Evolutionary conservation across 345 rosid species (phyloP), one percentile per base, ranked within the genome.

Genomic region (Corchorus olitorius): DNA sequence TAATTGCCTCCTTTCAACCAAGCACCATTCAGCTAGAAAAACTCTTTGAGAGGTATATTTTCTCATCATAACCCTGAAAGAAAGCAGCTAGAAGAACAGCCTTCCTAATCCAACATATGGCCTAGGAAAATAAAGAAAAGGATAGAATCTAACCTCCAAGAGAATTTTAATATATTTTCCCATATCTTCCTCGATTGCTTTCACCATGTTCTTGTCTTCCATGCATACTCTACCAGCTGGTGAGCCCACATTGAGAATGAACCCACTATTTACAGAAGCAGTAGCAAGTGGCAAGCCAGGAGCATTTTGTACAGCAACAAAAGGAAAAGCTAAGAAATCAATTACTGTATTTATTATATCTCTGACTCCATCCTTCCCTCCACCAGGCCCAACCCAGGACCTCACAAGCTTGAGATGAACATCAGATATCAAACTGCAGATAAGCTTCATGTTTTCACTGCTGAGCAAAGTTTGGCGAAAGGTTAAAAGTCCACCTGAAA

Each of bases 181-280:
- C 97, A 96, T 88, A 78, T 90, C 97, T 78, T 93, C 97, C 85
- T 91, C 90, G 53, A 93, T 91, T 71, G 94, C 89, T 82, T 88
- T 96, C 65, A 82, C 81, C 87, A 87, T 84, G 69, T 87, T 89
- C 81, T 83, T 91, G 84, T 93, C 99, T 89, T 89, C 98, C 81
- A 89, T 74, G 86, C 88, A 89, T 58, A 90, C 86, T 84, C 84
- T 86, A 62, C 90, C 91, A 73, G 94, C 98, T 68, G 92, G 89
- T 65, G 97, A 87, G 34, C 92, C 97, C 87, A 83, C 80, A 86
- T 92, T 96, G 80, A 96, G 99, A 81, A 96, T 88, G 78, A 87
- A 89, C 71, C 99, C 99, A 78, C 98, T 92, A 86, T 84, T 96
- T 66, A 93, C 93, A 35, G 99, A 96, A 73, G 98, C 93, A 17